Evolutionary conservation across 306 rosid species (phyloP), one percentile per base, ranked within the genome.

Genomic region (Ormosia emarginata): DNA sequence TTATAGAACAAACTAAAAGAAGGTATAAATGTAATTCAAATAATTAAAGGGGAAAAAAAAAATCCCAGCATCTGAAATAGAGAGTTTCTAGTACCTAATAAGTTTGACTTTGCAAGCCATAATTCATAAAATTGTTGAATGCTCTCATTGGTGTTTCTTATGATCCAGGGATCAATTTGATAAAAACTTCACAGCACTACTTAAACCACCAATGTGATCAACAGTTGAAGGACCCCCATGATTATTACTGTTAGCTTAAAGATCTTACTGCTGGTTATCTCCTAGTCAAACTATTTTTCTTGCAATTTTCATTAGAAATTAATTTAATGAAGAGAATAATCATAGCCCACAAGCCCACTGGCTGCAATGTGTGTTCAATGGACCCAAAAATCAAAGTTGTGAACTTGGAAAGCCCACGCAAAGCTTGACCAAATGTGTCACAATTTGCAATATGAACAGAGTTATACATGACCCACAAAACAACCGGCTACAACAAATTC

Each of bases 371-470:
- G 10, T 36, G 18, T 67, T 18, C 33, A 71, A n/a, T 15, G 24
- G 62, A 69, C 73, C 78, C 78, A 77, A 82, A 69, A 49, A 1
- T 67, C n/a, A 10, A 82, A 34, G 5, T 8, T 37, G 12, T 30
- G 69, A 62, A 33, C 70, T 83, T 70, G 30, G 3, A 77, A 82
- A 17, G 29, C 67, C 82, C 74, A 77, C 15, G 6, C 44, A 9
- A 34, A 67, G 11, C 74, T 71, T 67, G 66, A 14, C 5, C n/a
- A 43, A 18, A n/a, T 34, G 63, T 66, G 9, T 4, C 24, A 32
- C 12, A 44, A 5, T 41, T 70, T 30, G 77, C 8, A 56, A 57
- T 14, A 12, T 49, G 15, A 49, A 1, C 55, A 49, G 17, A 12
- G 15, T 49, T 4, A 43, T 70, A 58, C 71, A 70, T 41, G 70